Evolutionary conservation across 106 monocot species (phyloP).

Genomic region (Allium cepa): DNA sequence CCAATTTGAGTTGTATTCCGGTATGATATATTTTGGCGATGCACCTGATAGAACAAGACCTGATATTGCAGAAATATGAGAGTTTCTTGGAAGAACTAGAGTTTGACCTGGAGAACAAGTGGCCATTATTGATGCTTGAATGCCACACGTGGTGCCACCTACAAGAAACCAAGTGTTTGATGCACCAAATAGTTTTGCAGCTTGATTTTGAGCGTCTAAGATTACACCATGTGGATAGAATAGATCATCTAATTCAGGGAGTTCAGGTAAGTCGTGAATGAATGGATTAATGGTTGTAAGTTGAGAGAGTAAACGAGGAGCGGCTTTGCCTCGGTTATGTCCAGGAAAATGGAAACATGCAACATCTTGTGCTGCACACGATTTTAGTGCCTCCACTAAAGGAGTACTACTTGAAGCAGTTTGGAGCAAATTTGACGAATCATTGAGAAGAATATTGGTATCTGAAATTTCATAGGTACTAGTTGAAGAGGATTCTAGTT

Average conservation of each 20-base stretch:
- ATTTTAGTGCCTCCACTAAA: conserved; percentile 47
- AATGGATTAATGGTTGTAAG: conserved; percentile 40
- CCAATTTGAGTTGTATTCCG: conserved; percentile 59
- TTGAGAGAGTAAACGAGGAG: conserved; percentile 36
- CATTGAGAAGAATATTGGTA: background rate
- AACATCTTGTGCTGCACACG: conserved; percentile 45
- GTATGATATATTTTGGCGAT: conserved; percentile 61
- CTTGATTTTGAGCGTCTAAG: conserved; percentile 58
- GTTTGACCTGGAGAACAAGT: conserved; percentile 62
- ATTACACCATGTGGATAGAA: conserved; percentile 79
- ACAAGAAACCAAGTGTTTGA: conserved; percentile 85
- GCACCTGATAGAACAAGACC: conserved; percentile 67
- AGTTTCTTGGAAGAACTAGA: conserved; percentile 67
- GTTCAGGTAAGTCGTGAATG: conserved; percentile 68
- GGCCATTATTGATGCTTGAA: conserved; percentile 85
- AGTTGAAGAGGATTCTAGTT: conserved; percentile 9
- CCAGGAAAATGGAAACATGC: conserved; percentile 89
- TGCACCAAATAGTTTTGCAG: conserved; percentile 67
- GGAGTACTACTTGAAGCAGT: conserved; percentile 23
- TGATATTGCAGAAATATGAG: conserved; percentile 68
- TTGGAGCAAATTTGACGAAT: conserved; percentile 4
- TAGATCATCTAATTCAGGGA: conserved; percentile 69
- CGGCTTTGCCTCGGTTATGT: conserved; percentile 72
- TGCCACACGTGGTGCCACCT: conserved; percentile 76
- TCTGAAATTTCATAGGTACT: background rate